Evolutionary conservation across 345 rosid species (phyloP), one percentile per base, ranked within the genome.

Genomic region (Ceriops tagal): DNA sequence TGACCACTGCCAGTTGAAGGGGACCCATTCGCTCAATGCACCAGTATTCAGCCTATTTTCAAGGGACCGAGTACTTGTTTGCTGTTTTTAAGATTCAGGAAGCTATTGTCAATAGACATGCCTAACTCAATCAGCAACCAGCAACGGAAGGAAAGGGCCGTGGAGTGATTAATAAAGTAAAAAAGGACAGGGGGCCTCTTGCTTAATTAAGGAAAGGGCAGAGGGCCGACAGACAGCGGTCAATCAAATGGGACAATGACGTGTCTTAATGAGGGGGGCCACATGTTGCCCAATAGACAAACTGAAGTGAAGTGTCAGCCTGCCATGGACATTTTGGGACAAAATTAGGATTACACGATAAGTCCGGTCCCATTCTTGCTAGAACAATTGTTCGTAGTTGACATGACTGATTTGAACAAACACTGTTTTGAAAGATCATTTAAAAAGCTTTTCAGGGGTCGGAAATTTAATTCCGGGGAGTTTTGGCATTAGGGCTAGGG

Each of bases 81-180:
- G 69, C 64, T 35, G 73, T 27, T 28, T 28, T 28, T 31, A 32
- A 61, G 73, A 53, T 73, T 66, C 32, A 8, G 64, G 63, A 72
- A 67, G 43, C 27, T 37, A 16, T 5, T 64, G 62, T 35, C 66
- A 67, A 49, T 52, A 28, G 80, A 68, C 79, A 74, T 60, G 24
- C 66, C 32, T 28, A 53, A 71, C 60, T 57, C 68, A 79, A 75
- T 73, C 71, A 68, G 67, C 78, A 69, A 68, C 69, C 59, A 65
- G 11, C 64, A 71, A 67, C 74, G 53, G 80, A 58, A 32, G 69
- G 68, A 5, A 64, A 21, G 56, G 65, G 64, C 57, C 74, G 56
- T 31, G 52, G 49, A 53, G 27, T 19, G 58, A 59, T 62, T 10
- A 70, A 30, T 53, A 24, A 55, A 61, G 57, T 13, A 53, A 22